Conservation (phyloP, 441 rosid genomes). For the Eutrema salsugineum region DNA sequence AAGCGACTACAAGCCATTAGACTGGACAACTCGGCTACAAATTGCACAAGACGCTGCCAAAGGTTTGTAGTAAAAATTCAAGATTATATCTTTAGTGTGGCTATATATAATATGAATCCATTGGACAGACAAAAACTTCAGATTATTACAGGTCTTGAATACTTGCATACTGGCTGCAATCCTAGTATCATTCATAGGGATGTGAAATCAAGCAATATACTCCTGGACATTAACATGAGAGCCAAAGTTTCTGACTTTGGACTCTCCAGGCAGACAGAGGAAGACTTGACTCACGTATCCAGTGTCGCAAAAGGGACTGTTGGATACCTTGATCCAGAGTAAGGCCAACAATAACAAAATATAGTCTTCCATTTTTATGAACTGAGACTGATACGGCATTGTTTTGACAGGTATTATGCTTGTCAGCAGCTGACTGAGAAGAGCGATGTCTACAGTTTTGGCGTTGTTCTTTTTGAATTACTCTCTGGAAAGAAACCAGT, state of each 20-base stretch:
- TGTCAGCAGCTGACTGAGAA: conserved; percentile 89
- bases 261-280: conserved; percentile 93
- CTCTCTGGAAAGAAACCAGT: conserved; percentile 89
- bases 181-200: conserved; percentile 96
- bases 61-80: conserved; percentile 44
- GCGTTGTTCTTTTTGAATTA: conserved; percentile 89
- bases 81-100: not conserved
- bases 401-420: conserved; percentile 68
- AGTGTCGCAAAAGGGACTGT: conserved; percentile 93
- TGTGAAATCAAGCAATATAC: conserved; percentile 93
- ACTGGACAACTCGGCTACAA: conserved; percentile 72
- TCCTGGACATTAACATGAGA: conserved; percentile 85
- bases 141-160: conserved; percentile 81
- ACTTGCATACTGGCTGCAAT: conserved; percentile 91
- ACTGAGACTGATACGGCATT: not conserved
- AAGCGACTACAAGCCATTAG: conserved; percentile 48
- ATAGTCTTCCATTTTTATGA: not conserved
- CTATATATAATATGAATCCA: conserved; percentile 13
- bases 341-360: conserved; percentile 27
- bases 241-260: conserved; percentile 99
- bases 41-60: conserved; percentile 95
- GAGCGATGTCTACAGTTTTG: conserved; percentile 95
- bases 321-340: conserved; percentile 97
- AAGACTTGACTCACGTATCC: conserved; percentile 82
- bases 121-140: conserved; percentile 34